Evolutionary conservation across 176 grass and related monocot species (phyloP).

Genomic region (Alopecurus myosuroides): DNA sequence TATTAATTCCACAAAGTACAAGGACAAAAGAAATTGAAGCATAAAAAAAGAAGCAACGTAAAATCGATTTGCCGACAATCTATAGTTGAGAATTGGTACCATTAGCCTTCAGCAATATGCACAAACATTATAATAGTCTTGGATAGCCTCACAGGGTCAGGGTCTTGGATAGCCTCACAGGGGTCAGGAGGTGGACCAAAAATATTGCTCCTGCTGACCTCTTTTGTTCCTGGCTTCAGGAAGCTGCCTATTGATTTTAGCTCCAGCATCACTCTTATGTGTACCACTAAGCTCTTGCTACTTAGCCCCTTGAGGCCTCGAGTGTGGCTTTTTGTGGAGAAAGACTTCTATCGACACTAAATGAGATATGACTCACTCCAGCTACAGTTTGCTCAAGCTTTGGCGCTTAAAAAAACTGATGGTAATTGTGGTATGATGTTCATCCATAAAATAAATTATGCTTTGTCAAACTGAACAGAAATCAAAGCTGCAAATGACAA

Average conservation of each 20-base stretch:
- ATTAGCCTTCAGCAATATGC: background rate
- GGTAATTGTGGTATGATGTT: no score
- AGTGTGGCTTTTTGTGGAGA: slow-evolving; percentile 83
- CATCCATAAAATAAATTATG: no score
- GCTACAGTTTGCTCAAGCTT: slow-evolving; percentile 79
- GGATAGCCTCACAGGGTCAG: no score
- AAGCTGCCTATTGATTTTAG: slow-evolving; percentile 65
- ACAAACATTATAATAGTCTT: background rate
- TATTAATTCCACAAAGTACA: no score
- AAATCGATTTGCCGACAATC: background rate
- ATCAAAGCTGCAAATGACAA: no score
- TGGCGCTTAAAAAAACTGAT: no score
- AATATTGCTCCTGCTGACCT: slow-evolving; percentile 73
- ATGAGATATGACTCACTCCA: slow-evolving; percentile 92
- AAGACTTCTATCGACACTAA: slow-evolving; percentile 62
- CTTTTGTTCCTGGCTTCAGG: slow-evolving; percentile 93
- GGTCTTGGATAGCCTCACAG: slow-evolving; percentile 49
- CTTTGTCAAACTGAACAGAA: no score
- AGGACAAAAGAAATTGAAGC: no score
- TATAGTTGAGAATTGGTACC: background rate
- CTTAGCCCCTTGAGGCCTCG: slow-evolving; percentile 83
- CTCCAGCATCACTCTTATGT: slow-evolving; percentile 48
- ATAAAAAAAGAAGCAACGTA: background rate
- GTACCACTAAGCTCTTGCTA: slow-evolving; percentile 85
- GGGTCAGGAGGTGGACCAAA: slow-evolving; percentile 74